Conservation (phyloP, 345 rosid genomes). For the Firmiana major region DNA sequence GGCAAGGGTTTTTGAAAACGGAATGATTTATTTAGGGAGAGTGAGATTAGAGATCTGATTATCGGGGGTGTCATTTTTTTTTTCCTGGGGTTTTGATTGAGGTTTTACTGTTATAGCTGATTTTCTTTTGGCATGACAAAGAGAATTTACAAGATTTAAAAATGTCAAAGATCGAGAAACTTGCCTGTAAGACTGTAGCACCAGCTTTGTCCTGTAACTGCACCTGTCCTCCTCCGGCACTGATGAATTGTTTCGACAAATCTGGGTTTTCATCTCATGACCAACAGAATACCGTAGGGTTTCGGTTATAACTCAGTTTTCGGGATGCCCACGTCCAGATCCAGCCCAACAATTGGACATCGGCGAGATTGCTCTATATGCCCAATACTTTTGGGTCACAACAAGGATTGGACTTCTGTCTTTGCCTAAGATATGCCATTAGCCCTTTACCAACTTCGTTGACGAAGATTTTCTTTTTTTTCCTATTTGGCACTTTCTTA, state of each 20-base stretch:
- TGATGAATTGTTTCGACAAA: not conserved
- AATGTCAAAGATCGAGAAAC: not conserved
- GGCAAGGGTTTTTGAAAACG: not conserved
- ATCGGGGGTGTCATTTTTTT: slow-evolving; percentile 13
- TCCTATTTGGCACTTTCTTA: too few relatives aligned
- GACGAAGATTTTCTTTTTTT: too few relatives aligned
- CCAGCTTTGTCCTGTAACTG: not conserved
- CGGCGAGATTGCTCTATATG: not conserved
- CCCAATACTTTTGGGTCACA: not conserved
- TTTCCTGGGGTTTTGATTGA: not conserved
- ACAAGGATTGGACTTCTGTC: too few relatives aligned
- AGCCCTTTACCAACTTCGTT: not conserved
- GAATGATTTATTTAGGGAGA: slow-evolving; percentile 10
- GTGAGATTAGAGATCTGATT: slow-evolving; percentile 16
- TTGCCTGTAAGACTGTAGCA: slow-evolving; percentile 4
- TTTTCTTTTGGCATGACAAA: not conserved
- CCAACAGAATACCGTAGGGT: not conserved
- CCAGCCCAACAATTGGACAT: not conserved
- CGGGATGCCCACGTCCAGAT: not conserved
- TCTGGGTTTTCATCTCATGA: not conserved
- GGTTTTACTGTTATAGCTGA: not conserved
- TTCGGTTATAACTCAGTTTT: not conserved
- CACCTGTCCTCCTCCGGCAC: not conserved
- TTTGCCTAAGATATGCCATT: not conserved
- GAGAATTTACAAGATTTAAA: not conserved